Conservation (phyloP, 352 stramenopile species). For the Thraustochytrium striatum region DNA sequence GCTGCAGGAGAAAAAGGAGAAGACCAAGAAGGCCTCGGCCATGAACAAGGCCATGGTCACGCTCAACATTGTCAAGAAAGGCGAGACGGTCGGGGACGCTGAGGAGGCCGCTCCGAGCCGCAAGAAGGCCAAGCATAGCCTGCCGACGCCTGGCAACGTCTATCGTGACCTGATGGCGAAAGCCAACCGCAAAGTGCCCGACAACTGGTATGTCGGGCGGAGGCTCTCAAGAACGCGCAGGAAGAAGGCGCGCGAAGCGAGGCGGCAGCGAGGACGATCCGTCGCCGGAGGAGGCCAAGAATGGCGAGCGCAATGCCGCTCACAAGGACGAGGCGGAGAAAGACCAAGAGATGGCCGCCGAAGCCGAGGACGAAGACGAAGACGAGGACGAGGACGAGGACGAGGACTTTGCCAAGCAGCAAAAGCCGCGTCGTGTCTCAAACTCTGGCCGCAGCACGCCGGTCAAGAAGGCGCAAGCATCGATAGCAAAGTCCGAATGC, state of each 20-base stretch:
- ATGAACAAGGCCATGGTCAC: slow-evolving; percentile 43
- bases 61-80: slow-evolving; percentile 46
- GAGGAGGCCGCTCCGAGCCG: neutral
- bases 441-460: too few relatives aligned
- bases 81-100: neutral
- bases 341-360: neutral
- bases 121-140: neutral
- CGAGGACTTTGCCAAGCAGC: neutral
- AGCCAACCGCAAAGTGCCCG: slow-evolving; percentile 14
- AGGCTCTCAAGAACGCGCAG: too few relatives aligned
- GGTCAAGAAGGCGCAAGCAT: too few relatives aligned
- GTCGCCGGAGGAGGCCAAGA: too few relatives aligned
- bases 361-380: slow-evolving; percentile 1
- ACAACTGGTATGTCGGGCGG: too few relatives aligned
- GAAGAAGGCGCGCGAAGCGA: too few relatives aligned
- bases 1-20: slow-evolving; percentile 65
- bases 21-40: neutral
- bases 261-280: too few relatives aligned
- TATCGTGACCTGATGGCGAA: slow-evolving; percentile 48
- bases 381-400: neutral
- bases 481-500: slow-evolving; percentile 5
- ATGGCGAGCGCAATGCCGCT: neutral
- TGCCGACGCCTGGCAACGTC: slow-evolving; percentile 45
- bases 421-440: neutral
- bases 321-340: slow-evolving; percentile 2